These are phyloP conservation scores for Talaromyces pinophilus DNA, from an alignment of 2,329 filamentous ascomycete genomes.

Conservation along the genomic window DNA sequence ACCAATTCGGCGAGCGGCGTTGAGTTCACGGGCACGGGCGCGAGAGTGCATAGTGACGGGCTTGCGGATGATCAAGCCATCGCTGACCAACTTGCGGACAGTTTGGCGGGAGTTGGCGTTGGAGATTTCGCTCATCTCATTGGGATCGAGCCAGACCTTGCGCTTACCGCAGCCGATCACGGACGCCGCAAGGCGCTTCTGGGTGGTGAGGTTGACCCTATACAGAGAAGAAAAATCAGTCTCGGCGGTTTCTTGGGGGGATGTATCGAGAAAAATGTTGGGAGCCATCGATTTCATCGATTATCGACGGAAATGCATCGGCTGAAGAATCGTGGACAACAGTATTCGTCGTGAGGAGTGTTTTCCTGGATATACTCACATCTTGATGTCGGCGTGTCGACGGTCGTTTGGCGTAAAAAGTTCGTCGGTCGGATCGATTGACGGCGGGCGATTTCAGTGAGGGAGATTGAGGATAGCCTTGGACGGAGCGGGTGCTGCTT, in stretches of 20 bases:
- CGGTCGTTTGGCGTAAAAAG: constrained; percentile 47
- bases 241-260: neutral
- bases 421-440: constrained; percentile 44
- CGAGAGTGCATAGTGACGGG: constrained; percentile 99
- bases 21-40: constrained; percentile 91
- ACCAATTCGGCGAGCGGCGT: constrained; percentile 89
- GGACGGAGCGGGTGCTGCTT: constrained; percentile 35
- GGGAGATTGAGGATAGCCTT: constrained; percentile 39
- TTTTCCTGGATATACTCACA: constrained; percentile 41
- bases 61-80: constrained; percentile 99
- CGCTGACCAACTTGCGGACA: constrained; percentile 98
- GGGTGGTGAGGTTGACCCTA: constrained; percentile 99
- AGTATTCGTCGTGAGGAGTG: constrained; percentile 21
- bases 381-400: constrained; percentile 51
- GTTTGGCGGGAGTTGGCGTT: constrained; percentile 99
- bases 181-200: constrained; percentile 99
- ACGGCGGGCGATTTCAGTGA: constrained; percentile 42
- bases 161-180: constrained; percentile 99
- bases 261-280: constrained; percentile 8
- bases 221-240: constrained; percentile 29
- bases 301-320: constrained; percentile 26
- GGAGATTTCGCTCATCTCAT: constrained; percentile 98
- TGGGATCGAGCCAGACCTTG: constrained; percentile 99
- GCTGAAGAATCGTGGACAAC: constrained; percentile 26
- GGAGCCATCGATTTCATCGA: constrained; percentile 15